Evolutionary conservation across 768 basidiomycete genomes (phyloP), one percentile per base, ranked within the genome.

Genomic region (Calvatia gigantea): DNA sequence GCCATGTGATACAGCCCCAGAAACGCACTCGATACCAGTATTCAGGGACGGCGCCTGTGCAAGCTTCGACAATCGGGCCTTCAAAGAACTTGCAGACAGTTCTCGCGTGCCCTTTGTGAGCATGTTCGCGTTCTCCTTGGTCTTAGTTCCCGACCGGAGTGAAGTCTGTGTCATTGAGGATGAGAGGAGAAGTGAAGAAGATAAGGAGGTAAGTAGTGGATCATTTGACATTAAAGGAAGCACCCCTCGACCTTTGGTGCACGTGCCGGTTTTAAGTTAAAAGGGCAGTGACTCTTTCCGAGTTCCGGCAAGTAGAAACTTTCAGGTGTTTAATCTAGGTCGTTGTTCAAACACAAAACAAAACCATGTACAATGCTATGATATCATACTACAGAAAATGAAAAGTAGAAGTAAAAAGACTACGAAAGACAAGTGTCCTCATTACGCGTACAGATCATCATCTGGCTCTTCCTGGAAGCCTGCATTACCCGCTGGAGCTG

Each of bases 381-480:
- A 54, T 54, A 54, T 54, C 45, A 54, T 33, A 54, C 42, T 35
- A 43, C 32, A n/a, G 45, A 33, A 31, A 45, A 54, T 54, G 52
- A 35, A 35, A n/a, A 35, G n/a, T n/a, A 19, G 19, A 37, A 21
- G 27, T 1, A 29, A 44, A 54, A 44, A 42, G 15, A 28, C 39
- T 35, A 49, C 19, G n/a, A 32, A 27, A 53, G 12, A 54, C 17
- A 54, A 29, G 23, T 27, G 28, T 35, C 44, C 21, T 37, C 29
- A 55, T 68, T 67, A 96, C 58, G 93, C 92, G 66, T 97, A 97
- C 69, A 97, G 68, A 68, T 96, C 94, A 60, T 97, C 94, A 64
- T 96, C 94, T 54, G 83, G 86, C 7, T 97, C 94, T 58, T 95
- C 92, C 32, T 85, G 79, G 75, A 94, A 94, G 21, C 85, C 88